These are phyloP conservation scores for Stephanocyclus meneghinianus DNA, from an alignment of 352 stramenopile species.

Conservation along the genomic window DNA sequence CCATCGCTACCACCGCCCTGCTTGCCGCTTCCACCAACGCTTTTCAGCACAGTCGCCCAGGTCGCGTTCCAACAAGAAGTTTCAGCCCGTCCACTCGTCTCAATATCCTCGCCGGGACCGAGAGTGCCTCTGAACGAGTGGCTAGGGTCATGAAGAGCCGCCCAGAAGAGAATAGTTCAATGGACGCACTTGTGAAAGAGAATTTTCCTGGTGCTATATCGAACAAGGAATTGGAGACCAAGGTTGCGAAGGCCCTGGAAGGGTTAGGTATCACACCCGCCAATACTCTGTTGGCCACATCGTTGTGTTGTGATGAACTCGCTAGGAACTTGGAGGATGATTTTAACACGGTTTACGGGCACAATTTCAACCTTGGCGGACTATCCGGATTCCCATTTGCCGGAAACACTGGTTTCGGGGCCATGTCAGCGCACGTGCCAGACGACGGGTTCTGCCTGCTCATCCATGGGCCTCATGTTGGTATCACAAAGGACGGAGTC, in stretches of 20 bases:
- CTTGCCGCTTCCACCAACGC: background rate
- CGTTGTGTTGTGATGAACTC: conserved; percentile 73
- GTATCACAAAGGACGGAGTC: conserved; percentile 55
- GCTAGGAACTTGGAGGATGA: conserved; percentile 66
- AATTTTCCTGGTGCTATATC: conserved; percentile 46
- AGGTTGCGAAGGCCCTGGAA: conserved; percentile 17
- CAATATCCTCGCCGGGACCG: conserved; percentile 6
- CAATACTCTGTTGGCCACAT: conserved; percentile 68
- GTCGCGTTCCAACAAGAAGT: background rate
- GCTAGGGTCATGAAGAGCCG: background rate
- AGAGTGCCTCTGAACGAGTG: conserved; percentile 5
- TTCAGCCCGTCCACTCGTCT: conserved; percentile 9
- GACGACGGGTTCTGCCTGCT: conserved; percentile 69
- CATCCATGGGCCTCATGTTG: conserved; percentile 77
- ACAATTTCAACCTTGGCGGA: conserved; percentile 74
- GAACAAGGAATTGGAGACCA: conserved; percentile 29
- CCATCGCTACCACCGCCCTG: background rate
- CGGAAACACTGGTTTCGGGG: conserved; percentile 68
- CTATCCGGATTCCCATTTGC: conserved; percentile 71
- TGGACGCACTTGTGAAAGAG: conserved; percentile 30
- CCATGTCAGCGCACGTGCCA: conserved; percentile 75
- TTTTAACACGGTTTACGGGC: conserved; percentile 57
- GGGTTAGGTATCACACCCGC: conserved; percentile 26
- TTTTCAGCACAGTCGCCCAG: background rate
- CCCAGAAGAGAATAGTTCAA: background rate